A percentile compares a stretch with the other conserved stretches of the same genome.
phyloP scores from a whole-genome alignment of 768 basidiomycete genomes.

The Russula sp. region DNA sequence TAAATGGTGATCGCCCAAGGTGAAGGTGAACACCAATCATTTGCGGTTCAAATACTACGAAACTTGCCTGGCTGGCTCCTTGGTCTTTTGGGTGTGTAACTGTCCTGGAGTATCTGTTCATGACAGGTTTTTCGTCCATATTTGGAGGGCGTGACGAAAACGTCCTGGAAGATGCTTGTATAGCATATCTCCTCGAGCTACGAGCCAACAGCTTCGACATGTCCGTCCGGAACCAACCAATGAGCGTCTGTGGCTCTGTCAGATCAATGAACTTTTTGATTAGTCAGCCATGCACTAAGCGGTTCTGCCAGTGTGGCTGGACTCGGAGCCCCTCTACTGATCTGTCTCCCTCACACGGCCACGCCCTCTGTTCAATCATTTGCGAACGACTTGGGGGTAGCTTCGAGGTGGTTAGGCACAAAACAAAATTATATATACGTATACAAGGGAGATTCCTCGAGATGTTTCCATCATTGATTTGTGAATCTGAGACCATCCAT shows the following conservation, averaged over 20 bases:
- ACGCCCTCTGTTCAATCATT: neutral
- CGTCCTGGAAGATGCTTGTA: conserved; percentile 14
- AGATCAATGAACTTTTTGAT: neutral
- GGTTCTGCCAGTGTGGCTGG: no score
- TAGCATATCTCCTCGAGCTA: conserved; percentile 10
- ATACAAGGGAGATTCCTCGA: neutral
- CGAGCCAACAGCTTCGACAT: conserved; percentile 16
- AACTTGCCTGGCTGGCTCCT: conserved; percentile 80
- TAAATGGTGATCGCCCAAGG: conserved; percentile 30
- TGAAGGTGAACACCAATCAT: conserved; percentile 4
- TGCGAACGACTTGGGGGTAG: neutral
- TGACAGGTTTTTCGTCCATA: conserved; percentile 28
- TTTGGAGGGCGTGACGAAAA: conserved; percentile 25
- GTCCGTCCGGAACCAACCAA: neutral
- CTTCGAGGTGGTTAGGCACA: neutral
- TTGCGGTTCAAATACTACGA: neutral
- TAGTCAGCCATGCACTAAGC: conserved; percentile 5
- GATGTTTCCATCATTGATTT: neutral
- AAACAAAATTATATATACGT: neutral
- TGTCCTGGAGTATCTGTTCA: conserved; percentile 66
- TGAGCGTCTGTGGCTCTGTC: neutral
- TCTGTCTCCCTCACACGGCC: neutral
- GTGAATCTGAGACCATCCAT: neutral
- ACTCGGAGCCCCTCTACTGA: no score
- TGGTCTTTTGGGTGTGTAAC: conserved; percentile 93